Percentiles rank a stretch among this genome's conserved stretches.
These are phyloP conservation scores for Monosporascus sp. DNA, from an alignment of 2,329 filamentous ascomycete genomes.

Conservation along the genomic window DNA sequence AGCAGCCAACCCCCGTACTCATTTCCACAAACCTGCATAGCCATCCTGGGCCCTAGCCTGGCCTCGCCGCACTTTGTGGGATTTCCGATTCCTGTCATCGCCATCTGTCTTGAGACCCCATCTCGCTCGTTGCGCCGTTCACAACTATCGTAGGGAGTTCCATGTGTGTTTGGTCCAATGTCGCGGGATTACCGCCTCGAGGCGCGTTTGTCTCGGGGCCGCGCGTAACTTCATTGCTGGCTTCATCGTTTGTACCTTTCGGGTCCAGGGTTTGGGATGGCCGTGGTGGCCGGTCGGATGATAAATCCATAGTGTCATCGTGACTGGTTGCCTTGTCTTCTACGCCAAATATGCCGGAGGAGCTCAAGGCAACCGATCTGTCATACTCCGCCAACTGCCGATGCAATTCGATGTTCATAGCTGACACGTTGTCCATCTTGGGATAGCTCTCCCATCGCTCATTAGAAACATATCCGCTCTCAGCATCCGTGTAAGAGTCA, in stretches of 20 bases:
- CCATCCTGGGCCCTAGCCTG: not conserved
- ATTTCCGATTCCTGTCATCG: not conserved
- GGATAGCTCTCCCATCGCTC: not conserved
- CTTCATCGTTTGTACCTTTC: too few species aligned
- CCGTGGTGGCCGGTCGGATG: not conserved
- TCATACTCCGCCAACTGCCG: not conserved
- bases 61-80: not conserved
- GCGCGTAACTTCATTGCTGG: not conserved
- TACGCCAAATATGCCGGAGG: not conserved
- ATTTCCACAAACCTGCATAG: too few species aligned
- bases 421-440: not conserved
- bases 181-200: not conserved
- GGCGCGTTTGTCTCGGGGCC: not conserved
- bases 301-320: not conserved
- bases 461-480: not conserved
- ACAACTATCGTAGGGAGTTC: not conserved
- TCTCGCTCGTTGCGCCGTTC: not conserved
- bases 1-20: too few species aligned
- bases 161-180: not conserved
- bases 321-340: not conserved
- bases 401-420: not conserved
- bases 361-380: not conserved
- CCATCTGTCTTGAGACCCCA: not conserved
- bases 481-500: constrained; percentile 6
- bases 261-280: too few species aligned